Conservation (phyloP, 1,284 basidiomycete species). For the Papiliotrema laurentii region DNA sequence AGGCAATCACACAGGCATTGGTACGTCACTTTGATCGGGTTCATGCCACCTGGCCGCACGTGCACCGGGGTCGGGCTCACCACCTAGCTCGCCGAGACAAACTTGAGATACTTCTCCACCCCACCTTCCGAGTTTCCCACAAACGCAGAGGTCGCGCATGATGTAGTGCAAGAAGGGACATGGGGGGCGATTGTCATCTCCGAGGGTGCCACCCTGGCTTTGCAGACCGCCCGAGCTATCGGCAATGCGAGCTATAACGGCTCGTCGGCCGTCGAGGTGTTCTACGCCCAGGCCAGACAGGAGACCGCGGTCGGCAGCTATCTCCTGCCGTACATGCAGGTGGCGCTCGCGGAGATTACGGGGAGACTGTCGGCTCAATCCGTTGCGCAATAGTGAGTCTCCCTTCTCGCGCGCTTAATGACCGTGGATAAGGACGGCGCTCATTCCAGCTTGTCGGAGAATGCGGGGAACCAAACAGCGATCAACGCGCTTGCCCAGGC, state of each 20-base stretch:
- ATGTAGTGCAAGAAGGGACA: conserved; percentile 40
- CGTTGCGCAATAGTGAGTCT: conserved; percentile 31
- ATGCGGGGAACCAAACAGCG: conserved; percentile 49
- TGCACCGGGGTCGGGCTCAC: neutral
- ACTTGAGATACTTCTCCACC: conserved; percentile 36
- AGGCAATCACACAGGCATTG: conserved; percentile 29
- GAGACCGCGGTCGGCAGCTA: conserved; percentile 45
- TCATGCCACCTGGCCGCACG: too few species aligned
- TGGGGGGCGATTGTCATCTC: conserved; percentile 45
- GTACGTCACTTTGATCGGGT: conserved; percentile 10
- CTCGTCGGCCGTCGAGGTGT: conserved; percentile 28
- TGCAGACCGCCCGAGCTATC: conserved; percentile 28
- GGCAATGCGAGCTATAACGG: conserved; percentile 36
- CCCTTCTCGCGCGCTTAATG: too few species aligned
- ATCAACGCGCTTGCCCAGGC: conserved; percentile 54
- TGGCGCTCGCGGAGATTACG: conserved; percentile 25
- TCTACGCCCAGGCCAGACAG: conserved; percentile 46
- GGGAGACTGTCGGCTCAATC: conserved; percentile 25
- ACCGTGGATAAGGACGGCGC: too few species aligned
- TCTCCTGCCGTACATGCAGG: conserved; percentile 36
- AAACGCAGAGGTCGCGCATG: conserved; percentile 19
- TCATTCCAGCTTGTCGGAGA: conserved; percentile 27
- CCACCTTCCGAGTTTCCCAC: conserved; percentile 30
- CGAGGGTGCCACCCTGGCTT: conserved; percentile 23
- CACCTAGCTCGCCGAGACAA: conserved; percentile 15